These are phyloP conservation scores for Handroanthus guayacan DNA, from an alignment of 257 asterid species.

Conservation along the genomic window DNA sequence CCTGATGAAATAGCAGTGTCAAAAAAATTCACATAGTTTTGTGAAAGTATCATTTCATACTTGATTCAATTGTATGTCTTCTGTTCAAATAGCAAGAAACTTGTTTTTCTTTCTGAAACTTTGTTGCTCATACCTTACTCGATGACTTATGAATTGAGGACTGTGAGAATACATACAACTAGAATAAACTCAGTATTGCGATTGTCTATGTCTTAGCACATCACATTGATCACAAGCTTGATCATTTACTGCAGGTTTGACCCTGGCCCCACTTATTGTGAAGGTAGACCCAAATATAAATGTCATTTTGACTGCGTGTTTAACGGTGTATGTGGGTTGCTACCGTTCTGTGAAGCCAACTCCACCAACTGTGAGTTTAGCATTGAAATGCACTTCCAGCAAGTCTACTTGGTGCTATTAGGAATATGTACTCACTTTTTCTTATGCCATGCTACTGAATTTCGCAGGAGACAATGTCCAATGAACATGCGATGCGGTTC, in stretches of 20 bases:
- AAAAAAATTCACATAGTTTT: not conserved
- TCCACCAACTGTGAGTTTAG: conserved; percentile 73
- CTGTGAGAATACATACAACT: not conserved
- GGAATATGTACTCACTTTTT: not conserved
- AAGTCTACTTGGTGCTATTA: not conserved
- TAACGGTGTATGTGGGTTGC: conserved; percentile 75
- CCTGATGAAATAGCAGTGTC: not conserved
- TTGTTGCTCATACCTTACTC: conserved; percentile 7
- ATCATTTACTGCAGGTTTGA: conserved; percentile 60
- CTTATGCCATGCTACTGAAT: conserved; percentile 1
- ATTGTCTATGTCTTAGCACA: conserved; percentile 1
- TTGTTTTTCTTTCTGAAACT: not conserved
- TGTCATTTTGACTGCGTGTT: conserved; percentile 78
- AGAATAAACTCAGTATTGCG: not conserved
- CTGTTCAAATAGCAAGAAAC: not conserved
- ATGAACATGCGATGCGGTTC: conserved; percentile 87
- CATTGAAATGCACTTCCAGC: not conserved
- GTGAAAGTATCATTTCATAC: not conserved
- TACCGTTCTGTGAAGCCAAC: conserved; percentile 86
- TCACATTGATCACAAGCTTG: conserved; percentile 6
- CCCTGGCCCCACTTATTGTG: conserved; percentile 78
- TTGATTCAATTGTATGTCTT: not conserved
- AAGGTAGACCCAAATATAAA: conserved; percentile 79
- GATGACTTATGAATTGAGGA: not conserved
- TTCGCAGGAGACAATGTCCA: conserved; percentile 87